A percentile compares a stretch with the other conserved stretches of the same genome.
Evolutionary conservation across 1,284 basidiomycete genomes (phyloP).

Genomic region (Peniophora sp.): DNA sequence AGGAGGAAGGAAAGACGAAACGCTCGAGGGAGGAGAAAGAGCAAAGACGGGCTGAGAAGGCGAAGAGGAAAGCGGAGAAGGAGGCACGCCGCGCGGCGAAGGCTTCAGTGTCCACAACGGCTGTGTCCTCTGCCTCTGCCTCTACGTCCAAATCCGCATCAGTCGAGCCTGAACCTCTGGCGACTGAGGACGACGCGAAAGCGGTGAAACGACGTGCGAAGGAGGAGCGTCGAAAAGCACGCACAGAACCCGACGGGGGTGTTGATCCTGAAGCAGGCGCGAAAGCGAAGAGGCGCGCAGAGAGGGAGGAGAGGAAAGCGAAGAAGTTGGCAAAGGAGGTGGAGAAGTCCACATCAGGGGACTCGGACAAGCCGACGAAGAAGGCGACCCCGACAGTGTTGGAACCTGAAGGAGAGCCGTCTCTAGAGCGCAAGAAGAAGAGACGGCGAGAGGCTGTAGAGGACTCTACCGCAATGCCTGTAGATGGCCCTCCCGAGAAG

Average conservation of each 20-base stretch:
- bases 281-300: constrained; percentile 15
- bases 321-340: constrained; percentile 12
- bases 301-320: constrained; percentile 12
- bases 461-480: not conserved
- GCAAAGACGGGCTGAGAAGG: constrained; percentile 9
- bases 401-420: not conserved
- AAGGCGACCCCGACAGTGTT: not conserved
- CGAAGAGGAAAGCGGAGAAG: constrained; percentile 15
- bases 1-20: constrained; percentile 8
- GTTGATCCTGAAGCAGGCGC: constrained; percentile 9
- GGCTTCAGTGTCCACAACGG: too few relatives aligned
- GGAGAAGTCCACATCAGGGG: constrained; percentile 5
- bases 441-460: constrained; percentile 5
- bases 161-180: not conserved
- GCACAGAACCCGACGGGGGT: not conserved
- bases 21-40: not conserved
- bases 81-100: not conserved
- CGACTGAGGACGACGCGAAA: not conserved
- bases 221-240: too few relatives aligned
- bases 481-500: not conserved
- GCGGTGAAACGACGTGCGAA: too few relatives aligned
- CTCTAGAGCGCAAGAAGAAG: constrained; percentile 3
- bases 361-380: not conserved
- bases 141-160: too few relatives aligned
- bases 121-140: too few relatives aligned